Conservation (phyloP, 2,329 filamentous ascomycete genomes). For the Cladosporium phlei region DNA sequence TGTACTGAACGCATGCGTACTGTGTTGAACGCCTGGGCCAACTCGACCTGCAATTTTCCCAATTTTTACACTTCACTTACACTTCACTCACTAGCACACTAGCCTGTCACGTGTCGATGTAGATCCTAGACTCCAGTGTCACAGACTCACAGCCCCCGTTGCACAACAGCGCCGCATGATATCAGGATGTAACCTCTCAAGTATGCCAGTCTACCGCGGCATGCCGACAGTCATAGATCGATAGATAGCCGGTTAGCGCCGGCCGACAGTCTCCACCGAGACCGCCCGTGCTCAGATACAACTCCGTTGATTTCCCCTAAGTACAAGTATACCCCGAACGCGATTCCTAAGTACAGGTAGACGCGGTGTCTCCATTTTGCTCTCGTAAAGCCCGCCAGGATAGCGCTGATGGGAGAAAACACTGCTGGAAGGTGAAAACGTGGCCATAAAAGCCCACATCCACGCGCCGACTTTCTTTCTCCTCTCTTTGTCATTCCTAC, state of each 20-base stretch:
- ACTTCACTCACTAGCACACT: too few species aligned
- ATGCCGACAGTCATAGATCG: neutral
- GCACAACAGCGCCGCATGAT: too few species aligned
- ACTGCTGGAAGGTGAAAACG: constrained; percentile 4
- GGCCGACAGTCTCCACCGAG: neutral
- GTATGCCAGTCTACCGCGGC: too few species aligned
- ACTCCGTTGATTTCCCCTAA: constrained; percentile 7
- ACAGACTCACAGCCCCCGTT: too few species aligned
- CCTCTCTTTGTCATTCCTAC: neutral
- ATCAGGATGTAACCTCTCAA: too few species aligned
- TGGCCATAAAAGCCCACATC: constrained; percentile 3
- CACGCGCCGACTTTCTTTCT: neutral
- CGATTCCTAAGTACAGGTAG: constrained; percentile 9
- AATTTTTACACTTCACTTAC: too few species aligned
- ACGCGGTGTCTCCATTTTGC: constrained; percentile 9
- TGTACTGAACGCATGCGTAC: too few species aligned
- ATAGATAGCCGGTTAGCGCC: constrained; percentile 8
- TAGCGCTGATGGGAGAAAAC: constrained; percentile 9
- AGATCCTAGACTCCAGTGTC: too few species aligned
- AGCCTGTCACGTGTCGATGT: too few species aligned
- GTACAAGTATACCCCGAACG: constrained; percentile 5
- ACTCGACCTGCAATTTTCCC: too few species aligned
- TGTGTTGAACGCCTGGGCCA: too few species aligned
- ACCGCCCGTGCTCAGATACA: constrained; percentile 4
- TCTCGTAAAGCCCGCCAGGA: constrained; percentile 10